These are phyloP conservation scores for Aspergillus brunneoviolaceus DNA, from an alignment of 2,329 filamentous ascomycete genomes.

Conservation along the genomic window DNA sequence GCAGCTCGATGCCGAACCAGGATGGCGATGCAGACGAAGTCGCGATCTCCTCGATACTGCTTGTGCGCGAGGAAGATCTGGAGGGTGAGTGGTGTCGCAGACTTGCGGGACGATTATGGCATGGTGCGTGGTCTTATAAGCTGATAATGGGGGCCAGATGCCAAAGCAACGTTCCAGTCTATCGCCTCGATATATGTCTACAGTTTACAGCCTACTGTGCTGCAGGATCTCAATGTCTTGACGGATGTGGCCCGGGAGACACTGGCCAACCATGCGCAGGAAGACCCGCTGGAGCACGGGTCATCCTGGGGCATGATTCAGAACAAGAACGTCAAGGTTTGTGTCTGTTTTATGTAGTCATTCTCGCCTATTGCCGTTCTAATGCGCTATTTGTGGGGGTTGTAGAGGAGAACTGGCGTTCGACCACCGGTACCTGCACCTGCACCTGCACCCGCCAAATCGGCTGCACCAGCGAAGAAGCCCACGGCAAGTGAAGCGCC, in stretches of 20 bases:
- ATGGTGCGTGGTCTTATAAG: neutral
- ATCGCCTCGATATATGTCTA: conserved; percentile 83
- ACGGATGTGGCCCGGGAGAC: conserved; percentile 68
- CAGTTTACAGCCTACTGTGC: conserved; percentile 69
- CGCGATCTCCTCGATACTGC: conserved; percentile 59
- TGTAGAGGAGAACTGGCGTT: conserved; percentile 49
- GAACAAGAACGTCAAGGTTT: conserved; percentile 66
- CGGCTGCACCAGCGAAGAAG: conserved; percentile 41
- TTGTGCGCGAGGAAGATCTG: conserved; percentile 72
- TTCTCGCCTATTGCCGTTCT: neutral
- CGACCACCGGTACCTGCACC: conserved; percentile 37
- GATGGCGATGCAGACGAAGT: conserved; percentile 53
- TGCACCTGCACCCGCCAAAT: conserved; percentile 33
- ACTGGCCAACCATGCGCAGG: conserved; percentile 53
- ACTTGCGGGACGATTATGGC: neutral
- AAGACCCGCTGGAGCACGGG: conserved; percentile 60
- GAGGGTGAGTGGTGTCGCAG: conserved; percentile 51
- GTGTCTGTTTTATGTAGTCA: neutral
- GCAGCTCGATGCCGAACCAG: conserved; percentile 62
- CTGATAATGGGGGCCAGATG: conserved; percentile 48
- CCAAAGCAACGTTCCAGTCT: conserved; percentile 67
- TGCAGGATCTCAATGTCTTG: conserved; percentile 71
- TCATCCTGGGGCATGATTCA: conserved; percentile 71
- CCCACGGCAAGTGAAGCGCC: conserved; percentile 31
- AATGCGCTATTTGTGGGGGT: neutral